These are phyloP conservation scores for Termitomyces sp. DNA, from an alignment of 768 basidiomycete genomes.

Conservation along the genomic window DNA sequence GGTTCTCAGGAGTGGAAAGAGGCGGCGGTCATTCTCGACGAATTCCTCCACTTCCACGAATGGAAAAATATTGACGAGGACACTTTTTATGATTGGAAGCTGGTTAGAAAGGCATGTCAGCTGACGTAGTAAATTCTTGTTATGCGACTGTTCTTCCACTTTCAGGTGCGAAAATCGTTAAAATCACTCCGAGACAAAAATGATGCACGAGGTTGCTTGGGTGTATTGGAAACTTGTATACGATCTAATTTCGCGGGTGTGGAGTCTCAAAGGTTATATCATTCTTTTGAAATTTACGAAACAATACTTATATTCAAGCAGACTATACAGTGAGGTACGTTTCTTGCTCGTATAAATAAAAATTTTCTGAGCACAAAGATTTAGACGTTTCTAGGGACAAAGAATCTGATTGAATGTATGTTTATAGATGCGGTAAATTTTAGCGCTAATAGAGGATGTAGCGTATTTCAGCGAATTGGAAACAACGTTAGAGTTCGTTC, in stretches of 20 bases:
- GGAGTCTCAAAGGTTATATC: constrained; percentile 67
- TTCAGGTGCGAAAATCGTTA: constrained; percentile 68
- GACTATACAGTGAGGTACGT: constrained; percentile 90
- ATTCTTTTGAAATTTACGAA: not conserved
- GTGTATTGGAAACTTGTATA: constrained; percentile 87
- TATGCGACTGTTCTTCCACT: not conserved
- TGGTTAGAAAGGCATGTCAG: constrained; percentile 64
- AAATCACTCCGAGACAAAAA: constrained; percentile 63
- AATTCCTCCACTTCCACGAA: constrained; percentile 75
- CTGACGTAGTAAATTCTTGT: not conserved
- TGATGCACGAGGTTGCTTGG: constrained; percentile 82
- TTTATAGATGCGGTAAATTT: constrained; percentile 12
- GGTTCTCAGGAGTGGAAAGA: constrained; percentile 75
- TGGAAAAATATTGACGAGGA: constrained; percentile 92
- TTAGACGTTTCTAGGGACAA: constrained; percentile 90
- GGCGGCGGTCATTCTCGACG: constrained; percentile 72
- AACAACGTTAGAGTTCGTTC: constrained; percentile 67
- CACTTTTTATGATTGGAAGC: constrained; percentile 85
- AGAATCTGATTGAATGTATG: constrained; percentile 79
- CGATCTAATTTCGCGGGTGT: constrained; percentile 91
- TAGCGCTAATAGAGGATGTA: constrained; percentile 23
- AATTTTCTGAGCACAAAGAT: constrained; percentile 6
- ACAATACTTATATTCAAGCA: constrained; percentile 17
- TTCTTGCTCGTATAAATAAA: not conserved
- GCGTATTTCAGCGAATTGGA: constrained; percentile 81